Conservation (phyloP, 257 asterid species). For the Datura wrightii region DNA sequence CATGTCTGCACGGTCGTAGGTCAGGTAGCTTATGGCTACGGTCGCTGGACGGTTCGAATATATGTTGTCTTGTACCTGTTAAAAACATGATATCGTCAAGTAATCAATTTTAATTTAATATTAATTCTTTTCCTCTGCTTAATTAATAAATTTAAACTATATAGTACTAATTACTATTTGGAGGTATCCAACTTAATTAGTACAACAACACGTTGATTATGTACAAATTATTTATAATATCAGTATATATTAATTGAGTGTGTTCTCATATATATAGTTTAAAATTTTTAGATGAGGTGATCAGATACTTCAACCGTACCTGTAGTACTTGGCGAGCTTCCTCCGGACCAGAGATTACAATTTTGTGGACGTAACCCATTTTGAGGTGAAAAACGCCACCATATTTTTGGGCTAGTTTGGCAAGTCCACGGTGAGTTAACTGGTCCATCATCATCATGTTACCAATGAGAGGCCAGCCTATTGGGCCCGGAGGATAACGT, state of each 20-base stretch:
- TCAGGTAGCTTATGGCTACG: constrained; percentile 69
- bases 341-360: constrained; percentile 79
- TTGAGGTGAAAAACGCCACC: constrained; percentile 82
- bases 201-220: neutral
- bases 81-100: neutral
- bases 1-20: constrained; percentile 92
- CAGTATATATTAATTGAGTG: neutral
- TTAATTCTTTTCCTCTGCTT: too few species aligned
- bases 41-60: constrained; percentile 91
- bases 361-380: constrained; percentile 70
- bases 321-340: constrained; percentile 67
- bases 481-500: constrained; percentile 83
- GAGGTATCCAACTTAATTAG: neutral
- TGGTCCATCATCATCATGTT: constrained; percentile 73
- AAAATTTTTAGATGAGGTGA: neutral
- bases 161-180: neutral
- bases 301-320: neutral
- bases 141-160: too few species aligned
- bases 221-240: neutral
- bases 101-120: neutral
- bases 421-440: constrained; percentile 78
- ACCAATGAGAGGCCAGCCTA: constrained; percentile 82
- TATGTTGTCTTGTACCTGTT: constrained; percentile 80
- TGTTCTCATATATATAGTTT: neutral
- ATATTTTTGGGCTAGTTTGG: constrained; percentile 62